Evolutionary conservation across 2,329 filamentous ascomycete species (phyloP), one percentile per base, ranked within the genome.

Genomic region (Pyrenochaeta sp.): DNA sequence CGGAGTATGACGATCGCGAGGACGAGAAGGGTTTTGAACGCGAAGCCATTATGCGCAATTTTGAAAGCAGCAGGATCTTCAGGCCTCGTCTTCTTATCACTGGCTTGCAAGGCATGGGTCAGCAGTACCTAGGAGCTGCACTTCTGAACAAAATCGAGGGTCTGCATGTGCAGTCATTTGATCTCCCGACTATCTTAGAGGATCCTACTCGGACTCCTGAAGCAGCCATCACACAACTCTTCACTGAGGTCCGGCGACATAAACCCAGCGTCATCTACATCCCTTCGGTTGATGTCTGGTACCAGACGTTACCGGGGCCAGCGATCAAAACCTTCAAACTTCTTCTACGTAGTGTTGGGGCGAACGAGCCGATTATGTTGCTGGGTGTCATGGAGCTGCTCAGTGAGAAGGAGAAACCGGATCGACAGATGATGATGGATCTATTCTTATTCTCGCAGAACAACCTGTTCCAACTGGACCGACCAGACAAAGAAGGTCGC

Each of bases 211-310:
- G 91, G 79, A 87, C 91, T 1, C 85, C 90, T 14, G 95, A 98
- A 78, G 90, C 95, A 63, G 91, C 93, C 9, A 87, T 99, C 59
- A 92, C 97, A 11, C 89, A 93, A 61, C 82, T 96, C 7, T 98
- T 99, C 70, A 88, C 91, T 0, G 95, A 98, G 78, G 91, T 96
- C 32, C 91, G 94, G 74, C 88, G 93, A 32, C 92, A 97, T 73
- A 97, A 97, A 74, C 95, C 95, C 0, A 96, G 92, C 72, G 91
- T 98, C 32, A 95, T 99, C 45, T 98, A 93, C 75, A 90, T 99
- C 37, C 94, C 95, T 2, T 89, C 92, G 63, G 86, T 98, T 43
- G 90, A 97, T 63, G 85, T 89, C 7, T 99, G 95, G 95, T 94
- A 92, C 71, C 78, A 85, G 11, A 88, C 90, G 0, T 54, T 75